Evolutionary conservation across 2,329 filamentous ascomycete genomes (phyloP).

Genomic region (Paecilomyces dactylethromorphus): DNA sequence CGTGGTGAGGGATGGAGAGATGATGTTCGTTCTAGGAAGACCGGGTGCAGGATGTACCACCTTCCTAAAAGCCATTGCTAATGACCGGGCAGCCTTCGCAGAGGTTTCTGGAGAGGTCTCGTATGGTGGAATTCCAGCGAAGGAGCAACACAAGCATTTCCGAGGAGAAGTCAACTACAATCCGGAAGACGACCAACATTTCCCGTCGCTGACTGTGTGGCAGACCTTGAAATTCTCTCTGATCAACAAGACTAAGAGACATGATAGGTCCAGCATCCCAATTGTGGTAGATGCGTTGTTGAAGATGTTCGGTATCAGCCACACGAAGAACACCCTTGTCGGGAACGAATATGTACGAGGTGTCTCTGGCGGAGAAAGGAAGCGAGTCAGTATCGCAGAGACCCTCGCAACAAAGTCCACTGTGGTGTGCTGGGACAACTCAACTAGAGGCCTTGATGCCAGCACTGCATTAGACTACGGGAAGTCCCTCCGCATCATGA

Average conservation of each 20-base stretch:
- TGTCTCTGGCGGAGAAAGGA: constrained; percentile 73
- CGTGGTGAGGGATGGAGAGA: constrained; percentile 61
- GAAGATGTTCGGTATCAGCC: constrained; percentile 71
- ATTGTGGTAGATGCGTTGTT: constrained; percentile 64
- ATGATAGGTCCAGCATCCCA: constrained; percentile 57
- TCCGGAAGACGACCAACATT: constrained; percentile 69
- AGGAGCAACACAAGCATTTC: constrained; percentile 62
- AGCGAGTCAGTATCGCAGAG: constrained; percentile 73
- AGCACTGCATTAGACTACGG: constrained; percentile 74
- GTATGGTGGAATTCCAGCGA: constrained; percentile 65
- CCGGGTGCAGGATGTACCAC: constrained; percentile 71
- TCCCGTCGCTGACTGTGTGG: constrained; percentile 68
- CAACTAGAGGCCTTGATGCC: constrained; percentile 71
- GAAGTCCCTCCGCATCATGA: constrained; percentile 64
- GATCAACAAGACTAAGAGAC: constrained; percentile 67
- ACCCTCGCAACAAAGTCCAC: constrained; percentile 67
- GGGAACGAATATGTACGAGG: constrained; percentile 68
- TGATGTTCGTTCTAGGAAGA: constrained; percentile 66
- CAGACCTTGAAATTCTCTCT: constrained; percentile 71
- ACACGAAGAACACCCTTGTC: constrained; percentile 67
- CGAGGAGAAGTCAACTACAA: constrained; percentile 74
- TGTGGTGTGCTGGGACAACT: constrained; percentile 75
- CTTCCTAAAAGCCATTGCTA: constrained; percentile 69
- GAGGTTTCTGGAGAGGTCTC: constrained; percentile 62
- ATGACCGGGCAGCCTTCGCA: constrained; percentile 60